Evolutionary conservation across 257 asterid genomes (phyloP), one percentile per base, ranked within the genome.

Genomic region (Scutellaria barbata): DNA sequence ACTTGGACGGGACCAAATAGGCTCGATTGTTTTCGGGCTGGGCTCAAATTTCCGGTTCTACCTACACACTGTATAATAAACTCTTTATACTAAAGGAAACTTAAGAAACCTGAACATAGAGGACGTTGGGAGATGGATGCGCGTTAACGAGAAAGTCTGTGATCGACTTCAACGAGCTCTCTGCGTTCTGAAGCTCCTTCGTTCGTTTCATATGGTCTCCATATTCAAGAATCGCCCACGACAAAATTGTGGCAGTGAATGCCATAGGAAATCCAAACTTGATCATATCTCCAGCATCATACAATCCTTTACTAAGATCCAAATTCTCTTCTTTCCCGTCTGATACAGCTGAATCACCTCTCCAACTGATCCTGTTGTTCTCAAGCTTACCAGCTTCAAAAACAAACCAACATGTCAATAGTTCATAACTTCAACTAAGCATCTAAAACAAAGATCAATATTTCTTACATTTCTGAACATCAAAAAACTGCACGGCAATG

Each of bases 211-310:
- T 87, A 71, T 89, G 99, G 80, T 92, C 90, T 7, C 99, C 97
- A 71, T 92, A 95, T 85, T 95, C 99, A 17, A 95, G 97, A 43
- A 95, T 88, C 22, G 90, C 70, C 99, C 99, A 95, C 1, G 99
- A 95, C 76, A 95, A 59, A 50, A 95, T 89, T 0, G 99, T 85
- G 48, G 98, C 98, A 3, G 99, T 95, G 86, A 73, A 95, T 68
- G 99, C 99, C 98, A 95, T 73, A 0, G 99, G 99, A 74, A 95
- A 92, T 41, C 91, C 90, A 72, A 95, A 95, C 82, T 95, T 95
- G 91, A 95, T 86, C 76, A 83, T 87, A 78, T 95, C 99, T 6
- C 99, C 99, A 1, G 98, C 98, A 82, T 95, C 98, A 63, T 82
- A 95, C 97, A 95, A 84, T 64, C 99, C 99, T 79, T 85, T 92